Evolutionary conservation across 208 protist genomes (phyloP), one percentile per base, ranked within the genome.

Genomic region (Herpetomonas tarakana): DNA sequence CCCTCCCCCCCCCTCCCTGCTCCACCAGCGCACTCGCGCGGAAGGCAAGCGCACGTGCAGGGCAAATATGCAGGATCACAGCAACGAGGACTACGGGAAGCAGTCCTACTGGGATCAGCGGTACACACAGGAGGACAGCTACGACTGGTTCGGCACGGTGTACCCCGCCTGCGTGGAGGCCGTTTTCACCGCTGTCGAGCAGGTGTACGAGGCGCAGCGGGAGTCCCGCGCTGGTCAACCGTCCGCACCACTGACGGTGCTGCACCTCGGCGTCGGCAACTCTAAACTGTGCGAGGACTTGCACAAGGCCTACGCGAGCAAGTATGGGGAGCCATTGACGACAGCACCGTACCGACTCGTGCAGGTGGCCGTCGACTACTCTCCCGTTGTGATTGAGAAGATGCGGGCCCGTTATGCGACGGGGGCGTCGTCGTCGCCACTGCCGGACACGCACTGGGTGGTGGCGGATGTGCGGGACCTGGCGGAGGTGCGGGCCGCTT

Each of bases 311-410:
- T 85, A 80, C 60, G 28, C 44, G 11, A 44, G 31, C 4, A 56
- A 27, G 4, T 76, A 71, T 24, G 11, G 41, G 14, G 53, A 50
- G 46, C 46, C 62, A 30, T 46, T 45, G 49, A 29, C 69, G 63
- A 26, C 58, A 74, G 38, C 72, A 67, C 68, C 75, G 2, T 83
- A 81, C 52, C 52, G 19, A 7, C 71, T 94, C 11, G 58, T 86
- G 55, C 88, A 94, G 55, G 76, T 92, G 12, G 88, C 88, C 28
- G 82, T 89, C 38, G 88, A 94, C 69, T 92, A 92, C 68, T 88
- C 85, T 0, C 52, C 73, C 2, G 77, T 86, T 18, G 88, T 91
- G 46, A 91, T 94, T 74, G 84, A 71, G 29, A 67, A 73, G 21
- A 94, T 94, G 88, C 58, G 54, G 38, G 22, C 24, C n/a, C 76